A percentile compares a stretch with the other conserved stretches of the same genome.
phyloP scores from a whole-genome alignment of 2,329 filamentous ascomycete genomes.

The Paecilomyces sp. region DNA sequence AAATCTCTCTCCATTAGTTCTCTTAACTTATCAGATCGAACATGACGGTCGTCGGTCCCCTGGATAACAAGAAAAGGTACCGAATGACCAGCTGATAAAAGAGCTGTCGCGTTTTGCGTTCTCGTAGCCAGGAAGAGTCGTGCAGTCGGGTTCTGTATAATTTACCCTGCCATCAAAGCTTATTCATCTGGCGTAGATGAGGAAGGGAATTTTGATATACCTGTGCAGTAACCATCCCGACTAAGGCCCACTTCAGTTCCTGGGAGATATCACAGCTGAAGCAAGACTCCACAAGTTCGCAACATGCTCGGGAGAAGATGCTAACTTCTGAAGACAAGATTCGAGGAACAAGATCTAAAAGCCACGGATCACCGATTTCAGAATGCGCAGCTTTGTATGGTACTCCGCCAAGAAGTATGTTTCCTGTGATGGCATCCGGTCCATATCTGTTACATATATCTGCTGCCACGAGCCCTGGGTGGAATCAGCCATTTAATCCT shows the following conservation, averaged over 20 bases:
- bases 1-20: not conserved
- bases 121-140: too few species aligned
- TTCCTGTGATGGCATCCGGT: not conserved
- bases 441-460: not conserved
- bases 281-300: too few species aligned
- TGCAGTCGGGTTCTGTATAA: too few species aligned
- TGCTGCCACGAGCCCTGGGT: not conserved
- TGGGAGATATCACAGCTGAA: not conserved
- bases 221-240: not conserved
- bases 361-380: not conserved
- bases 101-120: too few species aligned
- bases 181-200: too few species aligned
- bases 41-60: too few species aligned
- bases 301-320: not conserved
- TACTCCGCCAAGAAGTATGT: not conserved
- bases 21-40: too few species aligned
- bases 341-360: not conserved
- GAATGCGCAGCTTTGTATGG: not conserved
- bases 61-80: too few species aligned
- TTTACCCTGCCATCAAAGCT: too few species aligned
- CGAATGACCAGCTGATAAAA: too few species aligned
- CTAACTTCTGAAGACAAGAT: not conserved
- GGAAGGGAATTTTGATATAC: too few species aligned
- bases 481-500: not conserved
- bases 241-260: not conserved